These are phyloP conservation scores for Globisporangium okanoganense DNA, from an alignment of 352 stramenopile genomes.

Conservation along the genomic window DNA sequence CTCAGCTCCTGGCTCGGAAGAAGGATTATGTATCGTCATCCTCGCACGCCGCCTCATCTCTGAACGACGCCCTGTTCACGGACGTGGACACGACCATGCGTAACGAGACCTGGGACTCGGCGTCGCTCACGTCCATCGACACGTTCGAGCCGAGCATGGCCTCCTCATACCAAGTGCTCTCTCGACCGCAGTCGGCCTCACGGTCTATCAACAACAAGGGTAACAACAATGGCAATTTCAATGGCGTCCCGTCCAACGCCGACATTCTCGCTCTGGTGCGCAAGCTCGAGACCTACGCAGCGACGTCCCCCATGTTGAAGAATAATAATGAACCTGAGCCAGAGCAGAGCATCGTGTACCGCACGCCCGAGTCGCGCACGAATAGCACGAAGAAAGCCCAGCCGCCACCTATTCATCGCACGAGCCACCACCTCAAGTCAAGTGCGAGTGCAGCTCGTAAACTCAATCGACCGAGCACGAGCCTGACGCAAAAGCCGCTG, in stretches of 20 bases:
- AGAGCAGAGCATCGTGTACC: conserved; percentile 8
- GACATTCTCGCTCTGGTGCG: conserved; percentile 19
- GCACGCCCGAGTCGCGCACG: conserved; percentile 9
- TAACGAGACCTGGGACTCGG: conserved; percentile 28
- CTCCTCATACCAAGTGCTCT: conserved; percentile 10
- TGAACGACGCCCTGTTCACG: conserved; percentile 26
- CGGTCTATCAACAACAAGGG: neutral
- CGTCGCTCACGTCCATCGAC: conserved; percentile 33
- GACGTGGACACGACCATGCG: conserved; percentile 37
- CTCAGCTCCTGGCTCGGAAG: conserved; percentile 15
- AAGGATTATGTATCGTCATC: conserved; percentile 23
- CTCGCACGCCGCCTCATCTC: conserved; percentile 2
- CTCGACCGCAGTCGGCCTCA: conserved; percentile 13
- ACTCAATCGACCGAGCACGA: neutral
- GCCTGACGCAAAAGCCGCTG: conserved; percentile 5
- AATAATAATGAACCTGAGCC: conserved; percentile 4
- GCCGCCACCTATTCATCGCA: conserved; percentile 6
- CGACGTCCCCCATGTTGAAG: neutral
- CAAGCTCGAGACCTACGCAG: conserved; percentile 15
- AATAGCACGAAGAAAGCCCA: neutral
- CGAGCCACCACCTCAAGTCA: neutral
- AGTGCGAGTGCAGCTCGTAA: neutral
- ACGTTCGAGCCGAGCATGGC: conserved; percentile 19
- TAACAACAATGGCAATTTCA: neutral
- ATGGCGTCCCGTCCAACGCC: conserved; percentile 5